Conservation (phyloP, 768 basidiomycete species). For the Dendrothele bispora region DNA sequence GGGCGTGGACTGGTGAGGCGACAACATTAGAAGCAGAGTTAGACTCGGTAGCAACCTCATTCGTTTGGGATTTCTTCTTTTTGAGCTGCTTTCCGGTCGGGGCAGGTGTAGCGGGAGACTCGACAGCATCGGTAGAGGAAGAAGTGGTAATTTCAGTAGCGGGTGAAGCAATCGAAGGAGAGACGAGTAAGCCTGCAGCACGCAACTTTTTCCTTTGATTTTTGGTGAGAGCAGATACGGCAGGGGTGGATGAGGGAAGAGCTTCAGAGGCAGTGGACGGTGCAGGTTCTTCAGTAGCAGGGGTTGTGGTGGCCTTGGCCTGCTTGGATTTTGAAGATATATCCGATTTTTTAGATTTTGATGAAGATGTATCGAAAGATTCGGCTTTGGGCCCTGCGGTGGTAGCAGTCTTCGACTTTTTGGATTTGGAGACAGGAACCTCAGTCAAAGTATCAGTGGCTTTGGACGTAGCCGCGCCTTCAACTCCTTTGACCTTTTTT, state of each 20-base stretch:
- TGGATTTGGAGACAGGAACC: not conserved
- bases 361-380: slow-evolving; percentile 4
- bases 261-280: slow-evolving; percentile 8
- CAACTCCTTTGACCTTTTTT: slow-evolving; percentile 42
- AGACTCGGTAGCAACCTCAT: not conserved
- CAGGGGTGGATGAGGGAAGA: slow-evolving; percentile 10
- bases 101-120: not conserved
- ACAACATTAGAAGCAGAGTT: slow-evolving; percentile 2
- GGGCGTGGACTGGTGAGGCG: not conserved
- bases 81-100: slow-evolving; percentile 4
- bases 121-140: not conserved
- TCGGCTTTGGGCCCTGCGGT: not conserved
- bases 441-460: slow-evolving; percentile 1
- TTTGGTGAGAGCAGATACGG: slow-evolving; percentile 23
- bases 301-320: not conserved
- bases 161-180: slow-evolving; percentile 11
- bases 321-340: not conserved
- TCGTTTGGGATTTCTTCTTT: slow-evolving; percentile 1
- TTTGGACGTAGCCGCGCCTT: slow-evolving; percentile 15
- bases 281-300: not conserved
- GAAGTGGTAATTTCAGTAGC: not conserved
- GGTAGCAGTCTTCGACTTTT: not conserved
- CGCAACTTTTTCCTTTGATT: slow-evolving; percentile 11
- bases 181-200: slow-evolving; percentile 14
- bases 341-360: not conserved